A percentile compares a stretch with the other conserved stretches of the same genome.
These are phyloP conservation scores for Exophiala aquamarina DNA, from an alignment of 2,329 filamentous ascomycete species.

Conservation along the genomic window DNA sequence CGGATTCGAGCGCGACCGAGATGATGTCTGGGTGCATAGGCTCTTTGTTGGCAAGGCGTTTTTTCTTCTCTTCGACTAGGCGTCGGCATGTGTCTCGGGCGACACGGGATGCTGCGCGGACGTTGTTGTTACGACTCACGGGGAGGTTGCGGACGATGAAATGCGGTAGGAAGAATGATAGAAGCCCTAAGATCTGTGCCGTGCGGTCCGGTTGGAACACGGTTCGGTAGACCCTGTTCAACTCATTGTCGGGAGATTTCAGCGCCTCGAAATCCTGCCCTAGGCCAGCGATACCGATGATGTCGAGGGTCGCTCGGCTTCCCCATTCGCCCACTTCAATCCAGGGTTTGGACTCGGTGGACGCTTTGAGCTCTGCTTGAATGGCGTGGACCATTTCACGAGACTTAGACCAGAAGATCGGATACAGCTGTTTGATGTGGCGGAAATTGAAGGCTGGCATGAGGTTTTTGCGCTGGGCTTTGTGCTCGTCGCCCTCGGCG, in stretches of 20 bases:
- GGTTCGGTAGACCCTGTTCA: conserved; percentile 58
- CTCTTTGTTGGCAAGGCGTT: conserved; percentile 48
- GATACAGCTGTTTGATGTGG: conserved; percentile 81
- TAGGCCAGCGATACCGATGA: conserved; percentile 71
- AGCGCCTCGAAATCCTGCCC: conserved; percentile 70
- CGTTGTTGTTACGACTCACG: conserved; percentile 66
- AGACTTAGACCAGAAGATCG: conserved; percentile 78
- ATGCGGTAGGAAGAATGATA: conserved; percentile 62
- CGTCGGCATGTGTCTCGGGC: conserved; percentile 67
- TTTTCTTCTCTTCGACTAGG: conserved; percentile 71
- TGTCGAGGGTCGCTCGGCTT: conserved; percentile 69
- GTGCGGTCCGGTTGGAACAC: conserved; percentile 56
- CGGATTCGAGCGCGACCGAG: conserved; percentile 74
- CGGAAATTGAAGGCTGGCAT: conserved; percentile 83
- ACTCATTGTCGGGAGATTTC: conserved; percentile 57
- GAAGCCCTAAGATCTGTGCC: conserved; percentile 57
- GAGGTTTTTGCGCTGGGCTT: conserved; percentile 71
- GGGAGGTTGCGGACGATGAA: conserved; percentile 66
- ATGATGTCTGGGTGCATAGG: conserved; percentile 70
- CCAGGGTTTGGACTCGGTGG: conserved; percentile 38
- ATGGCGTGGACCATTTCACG: conserved; percentile 67
- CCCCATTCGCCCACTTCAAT: conserved; percentile 64
- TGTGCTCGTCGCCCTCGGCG: conserved; percentile 90
- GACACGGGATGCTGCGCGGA: conserved; percentile 55
- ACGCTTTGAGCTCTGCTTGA: conserved; percentile 35